Evolutionary conservation across 164 flowering plant species (phyloP), one percentile per base, ranked within the genome.

Genomic region (Annona squamosa): DNA sequence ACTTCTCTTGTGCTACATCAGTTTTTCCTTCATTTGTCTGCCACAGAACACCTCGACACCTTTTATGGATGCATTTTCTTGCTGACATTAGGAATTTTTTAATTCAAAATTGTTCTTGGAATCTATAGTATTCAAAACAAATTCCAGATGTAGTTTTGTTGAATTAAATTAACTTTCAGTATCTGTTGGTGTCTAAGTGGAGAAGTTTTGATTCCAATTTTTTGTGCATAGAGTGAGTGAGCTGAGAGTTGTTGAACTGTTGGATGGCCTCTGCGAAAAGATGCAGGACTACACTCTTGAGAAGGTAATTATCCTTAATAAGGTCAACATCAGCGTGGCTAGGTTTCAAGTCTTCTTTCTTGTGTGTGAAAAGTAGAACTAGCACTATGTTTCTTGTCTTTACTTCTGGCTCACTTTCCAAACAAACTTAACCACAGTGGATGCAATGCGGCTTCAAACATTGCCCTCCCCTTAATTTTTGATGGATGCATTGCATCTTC

Each of bases 251-350:
- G 93, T 91, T 76, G 99, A 95, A 67, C 91, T 95, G 67, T 81
- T 95, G 73, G 99, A 93, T 79, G 97, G 92, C 42, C 93, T 95
- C 56, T 95, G 99, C 81, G 98, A 95, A 63, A 93, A 89, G 80
- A 93, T 95, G 98, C 91, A 87, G 82, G 98, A 90, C 74, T 95
- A 93, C 76, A 93, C 99, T 71, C 90, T 93, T 62, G 82, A 83
- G 81, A 85, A 93, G 94, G 98, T 91, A 79, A 70, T 13, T 59
- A 44, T 70, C 52, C 17, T 48, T 37, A 4, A 7, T 52, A 16
- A 52, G 37, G 59, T 52, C 9, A 52, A 52, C 59, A 52, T 10
- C 59, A 52, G 13, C 13, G 59, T 7, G 13, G 13, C 13, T 52
- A 26, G 59, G 59, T 52, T 52, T 4, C 59, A 52, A 16, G 9